phyloP scores from a whole-genome alignment of 2,329 filamentous ascomycete genomes.

The Mycocentrospora acerina region DNA sequence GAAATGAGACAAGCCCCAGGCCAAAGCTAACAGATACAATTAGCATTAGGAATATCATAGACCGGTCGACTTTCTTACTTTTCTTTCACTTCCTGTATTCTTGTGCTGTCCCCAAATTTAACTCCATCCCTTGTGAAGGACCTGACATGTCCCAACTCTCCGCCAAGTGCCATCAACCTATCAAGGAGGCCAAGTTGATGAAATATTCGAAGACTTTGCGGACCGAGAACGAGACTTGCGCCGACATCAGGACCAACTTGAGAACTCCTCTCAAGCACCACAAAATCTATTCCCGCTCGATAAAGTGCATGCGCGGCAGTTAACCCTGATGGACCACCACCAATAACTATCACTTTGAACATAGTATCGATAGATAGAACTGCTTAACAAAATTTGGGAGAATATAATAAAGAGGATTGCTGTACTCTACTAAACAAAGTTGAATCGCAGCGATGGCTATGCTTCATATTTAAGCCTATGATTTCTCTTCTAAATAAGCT shows the following conservation, averaged over 20 bases:
- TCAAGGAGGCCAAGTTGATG: slow-evolving; percentile 4
- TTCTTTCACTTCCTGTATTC: background rate
- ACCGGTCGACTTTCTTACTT: background rate
- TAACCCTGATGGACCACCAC: slow-evolving; percentile 6
- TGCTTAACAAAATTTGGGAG: no score
- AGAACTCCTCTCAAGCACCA: slow-evolving; percentile 3
- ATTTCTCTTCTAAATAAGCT: no score
- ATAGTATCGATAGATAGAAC: no score
- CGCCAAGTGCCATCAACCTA: background rate
- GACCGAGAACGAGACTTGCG: slow-evolving; percentile 1
- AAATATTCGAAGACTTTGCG: slow-evolving; percentile 3
- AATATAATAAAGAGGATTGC: no score
- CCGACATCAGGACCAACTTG: slow-evolving; percentile 2
- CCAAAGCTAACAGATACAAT: background rate
- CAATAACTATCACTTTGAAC: slow-evolving; percentile 4
- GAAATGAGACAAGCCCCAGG: background rate
- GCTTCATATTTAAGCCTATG: no score
- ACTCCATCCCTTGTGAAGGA: background rate
- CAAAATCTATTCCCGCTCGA: slow-evolving; percentile 4
- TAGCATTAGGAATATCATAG: background rate
- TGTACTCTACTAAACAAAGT: no score
- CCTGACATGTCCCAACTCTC: background rate
- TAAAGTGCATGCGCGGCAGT: slow-evolving; percentile 5
- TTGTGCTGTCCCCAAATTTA: background rate
- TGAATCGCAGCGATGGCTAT: no score